Base-by-base conservation (phyloP, 768 basidiomycete genomes). In the Auricularia sp. region DNA sequence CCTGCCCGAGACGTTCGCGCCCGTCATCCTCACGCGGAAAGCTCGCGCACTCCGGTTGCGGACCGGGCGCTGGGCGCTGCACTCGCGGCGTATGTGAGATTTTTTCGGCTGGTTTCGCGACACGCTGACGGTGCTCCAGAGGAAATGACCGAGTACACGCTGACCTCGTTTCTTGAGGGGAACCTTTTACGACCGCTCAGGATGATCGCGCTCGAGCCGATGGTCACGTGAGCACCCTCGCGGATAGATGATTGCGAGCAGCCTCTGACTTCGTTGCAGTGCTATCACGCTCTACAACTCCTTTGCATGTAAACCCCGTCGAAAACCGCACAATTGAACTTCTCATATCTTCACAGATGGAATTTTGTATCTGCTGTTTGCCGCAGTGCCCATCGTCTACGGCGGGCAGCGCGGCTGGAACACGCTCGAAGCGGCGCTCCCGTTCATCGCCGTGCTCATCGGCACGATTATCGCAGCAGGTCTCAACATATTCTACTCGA, bases 1-100 rank as follows among this genome's bases (percentile, higher is more conserved):
- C 66, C 65, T 76, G 1, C 73, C 74, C 3, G 76, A 77, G 63
- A 77, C 76, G 0, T 76, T 72, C 35, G 70, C 70, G 3, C 69
- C 73, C 4, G 70, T 67, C n/a, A 68, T 77, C 45, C 66, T 77
- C 16, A 75, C 73, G 1, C 44, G 67, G 0, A 77, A 76, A 64
- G 76, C 76, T 3, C 64, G 65, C 7, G n/a, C 45, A 3, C 61
- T 75, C 29, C 62, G 75, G 7, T 35, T 71, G 13, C 62, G 67
- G 64, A 76, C 74, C 3, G 67, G 70, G 3, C 63, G 69, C 16
- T 76, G 73, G 72, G 73, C 69, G 45, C 66, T 74, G 14, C 73
- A 74, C 61, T 69, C 70, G 8, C 44, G 68, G 64, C 71, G 39
- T 42, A 42, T 14, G 39, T 42, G 3, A 29, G 29, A 3, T 2